Evolutionary conservation across 257 asterid species (phyloP).

Genomic region (Solanum clarkiae): DNA sequence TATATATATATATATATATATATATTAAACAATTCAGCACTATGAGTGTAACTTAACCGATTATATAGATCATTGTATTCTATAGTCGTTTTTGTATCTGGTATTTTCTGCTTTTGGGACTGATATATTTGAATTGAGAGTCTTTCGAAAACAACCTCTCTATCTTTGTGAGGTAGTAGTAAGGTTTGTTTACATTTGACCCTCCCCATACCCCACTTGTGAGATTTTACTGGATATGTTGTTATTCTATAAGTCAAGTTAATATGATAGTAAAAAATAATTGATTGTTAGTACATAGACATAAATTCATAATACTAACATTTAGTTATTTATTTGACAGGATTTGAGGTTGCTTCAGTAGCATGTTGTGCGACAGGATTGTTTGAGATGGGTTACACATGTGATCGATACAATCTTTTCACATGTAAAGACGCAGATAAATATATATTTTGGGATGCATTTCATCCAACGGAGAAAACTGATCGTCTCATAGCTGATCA

Average conservation of each 20-base stretch:
- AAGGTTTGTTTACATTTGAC: no score
- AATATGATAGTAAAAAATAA: no score
- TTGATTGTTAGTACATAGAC: not conserved
- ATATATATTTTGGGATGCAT: slow-evolving; percentile 85
- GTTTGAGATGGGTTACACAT: slow-evolving; percentile 70
- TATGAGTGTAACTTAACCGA: not conserved
- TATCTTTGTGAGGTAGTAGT: no score
- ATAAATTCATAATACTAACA: not conserved
- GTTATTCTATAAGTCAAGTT: no score
- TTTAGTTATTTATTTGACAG: slow-evolving; percentile 17
- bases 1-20: no score
- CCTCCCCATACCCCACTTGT: no score
- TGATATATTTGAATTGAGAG: no score
- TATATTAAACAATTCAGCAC: not conserved
- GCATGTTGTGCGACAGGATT: slow-evolving; percentile 88
- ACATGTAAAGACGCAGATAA: slow-evolving; percentile 63
- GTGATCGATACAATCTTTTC: slow-evolving; percentile 35
- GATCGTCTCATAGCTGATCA: slow-evolving; percentile 35
- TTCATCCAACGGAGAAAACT: slow-evolving; percentile 74
- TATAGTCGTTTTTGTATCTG: no score
- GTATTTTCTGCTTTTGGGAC: no score
- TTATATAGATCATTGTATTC: no score
- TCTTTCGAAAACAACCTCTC: no score
- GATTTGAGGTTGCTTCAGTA: slow-evolving; percentile 34
- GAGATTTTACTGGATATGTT: no score